phyloP scores from a whole-genome alignment of 495 filamentous ascomycete species.

The Neurospora terricola region DNA sequence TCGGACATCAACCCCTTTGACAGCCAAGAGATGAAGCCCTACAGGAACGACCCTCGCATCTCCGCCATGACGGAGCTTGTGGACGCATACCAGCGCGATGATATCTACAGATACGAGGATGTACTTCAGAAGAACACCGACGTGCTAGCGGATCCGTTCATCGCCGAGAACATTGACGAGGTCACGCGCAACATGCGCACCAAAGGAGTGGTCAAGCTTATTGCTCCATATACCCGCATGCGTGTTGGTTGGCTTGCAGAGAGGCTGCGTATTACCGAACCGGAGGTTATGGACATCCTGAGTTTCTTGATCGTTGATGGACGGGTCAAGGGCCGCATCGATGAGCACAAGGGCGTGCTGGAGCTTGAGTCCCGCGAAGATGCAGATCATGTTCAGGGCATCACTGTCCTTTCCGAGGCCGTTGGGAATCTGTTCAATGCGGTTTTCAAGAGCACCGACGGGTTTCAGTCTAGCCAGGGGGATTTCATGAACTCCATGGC shows the following conservation, averaged over 20 bases:
- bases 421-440: constrained; percentile 54
- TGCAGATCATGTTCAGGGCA: constrained; percentile 59
- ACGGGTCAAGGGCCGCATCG: constrained; percentile 76
- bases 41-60: constrained; percentile 90
- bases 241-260: constrained; percentile 74
- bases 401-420: constrained; percentile 63
- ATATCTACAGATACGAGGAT: constrained; percentile 82
- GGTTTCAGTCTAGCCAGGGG: constrained; percentile 34
- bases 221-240: constrained; percentile 92
- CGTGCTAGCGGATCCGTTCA: constrained; percentile 85
- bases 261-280: constrained; percentile 69
- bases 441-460: constrained; percentile 63
- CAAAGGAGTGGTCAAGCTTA: constrained; percentile 85
- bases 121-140: constrained; percentile 84
- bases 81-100: constrained; percentile 91
- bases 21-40: constrained; percentile 98
- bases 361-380: constrained; percentile 69
- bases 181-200: constrained; percentile 98
- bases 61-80: constrained; percentile 95
- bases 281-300: constrained; percentile 87
- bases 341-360: constrained; percentile 76
- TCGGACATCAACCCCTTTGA: constrained; percentile 99
- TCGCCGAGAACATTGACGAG: constrained; percentile 98
- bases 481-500: background rate
- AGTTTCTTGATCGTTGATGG: constrained; percentile 86